Base-by-base conservation (phyloP, 2,329 filamentous ascomycete species). In the Exserohilum turcica region DNA sequence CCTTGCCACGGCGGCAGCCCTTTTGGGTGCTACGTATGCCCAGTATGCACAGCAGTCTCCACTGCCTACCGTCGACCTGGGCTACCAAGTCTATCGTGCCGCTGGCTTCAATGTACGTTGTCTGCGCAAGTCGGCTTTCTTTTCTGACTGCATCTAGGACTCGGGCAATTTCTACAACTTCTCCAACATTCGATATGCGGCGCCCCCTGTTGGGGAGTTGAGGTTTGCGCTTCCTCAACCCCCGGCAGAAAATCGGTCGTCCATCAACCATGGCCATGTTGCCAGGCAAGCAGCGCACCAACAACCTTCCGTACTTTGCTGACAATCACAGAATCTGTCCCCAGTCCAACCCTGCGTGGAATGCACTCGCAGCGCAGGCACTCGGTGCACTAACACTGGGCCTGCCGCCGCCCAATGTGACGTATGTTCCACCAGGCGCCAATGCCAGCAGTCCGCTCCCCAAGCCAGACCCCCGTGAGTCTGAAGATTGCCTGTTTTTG, bases 111-210 rank as follows among this genome's bases (percentile, higher is more conserved):
- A 81, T 68, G 76, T 78, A 51, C 15, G 70, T 68, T 7, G 19
- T 35, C 13, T 18, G 40, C 6, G 27, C n/a, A 24, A 39, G 24
- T 21, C 48, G 18, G 19, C 39, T 38, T 44, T 13, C 19, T 12
- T 7, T 29, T n/a, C 56, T 61, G 33, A 65, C 16, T 10, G n/a
- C 38, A 3, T 3, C 15, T 40, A 74, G 76, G 63, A 71, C 52
- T 70, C 77, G 0, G 68, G 67, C n/a, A 67, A 72, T 18, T 73
- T 79, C 56, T 84, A 82, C 68, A 82, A 79, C 56, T 85, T 85
- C 70, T 78, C 72, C 46, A 84, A 85, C 60, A 83, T 85, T 56
- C 78, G 82, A 37, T 85, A 80, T 66, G 83, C 81, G 5, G 79
- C 79, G 21, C 77, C 83, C 12, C 82, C 83, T 1, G 56, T 80